Evolutionary conservation across 139 green algal species (phyloP).

Genomic region (Pseudopediastrum boryanum): DNA sequence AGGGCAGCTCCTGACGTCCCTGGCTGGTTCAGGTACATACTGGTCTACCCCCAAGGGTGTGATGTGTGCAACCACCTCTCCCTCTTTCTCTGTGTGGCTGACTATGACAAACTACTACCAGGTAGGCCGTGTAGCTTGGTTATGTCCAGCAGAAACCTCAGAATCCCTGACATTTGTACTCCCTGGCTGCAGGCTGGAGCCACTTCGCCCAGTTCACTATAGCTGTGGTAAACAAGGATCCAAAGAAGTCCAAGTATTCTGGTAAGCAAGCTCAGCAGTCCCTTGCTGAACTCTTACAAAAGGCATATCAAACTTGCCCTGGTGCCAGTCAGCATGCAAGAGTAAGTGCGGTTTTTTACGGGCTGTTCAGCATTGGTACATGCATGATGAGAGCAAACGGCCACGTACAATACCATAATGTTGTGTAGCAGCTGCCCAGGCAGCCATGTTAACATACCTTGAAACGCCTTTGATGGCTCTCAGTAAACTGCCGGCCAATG

Average conservation of each 20-base stretch:
- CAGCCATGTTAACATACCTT: too few species aligned
- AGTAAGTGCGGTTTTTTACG: too few species aligned
- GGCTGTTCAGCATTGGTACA: too few species aligned
- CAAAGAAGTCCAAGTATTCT: slow-evolving; percentile 98
- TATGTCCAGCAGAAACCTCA: background rate
- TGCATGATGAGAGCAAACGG: too few species aligned
- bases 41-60: slow-evolving; percentile 95
- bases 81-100: slow-evolving; percentile 97
- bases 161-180: background rate
- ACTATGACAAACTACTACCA: slow-evolving; percentile 99
- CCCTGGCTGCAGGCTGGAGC: slow-evolving; percentile 82
- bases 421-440: too few species aligned
- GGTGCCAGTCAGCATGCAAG: too few species aligned
- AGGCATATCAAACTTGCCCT: too few species aligned
- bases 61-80: slow-evolving; percentile 98
- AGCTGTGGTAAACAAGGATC: slow-evolving; percentile 98
- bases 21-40: slow-evolving; percentile 10
- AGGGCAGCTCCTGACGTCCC: background rate
- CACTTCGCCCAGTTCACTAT: slow-evolving; percentile 99
- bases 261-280: slow-evolving; percentile 46
- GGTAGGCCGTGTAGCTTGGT: slow-evolving; percentile 50
- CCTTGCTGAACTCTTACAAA: too few species aligned
- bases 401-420: too few species aligned
- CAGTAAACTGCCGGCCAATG: too few species aligned
- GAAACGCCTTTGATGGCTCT: too few species aligned